Base-by-base conservation (phyloP, 2,329 filamentous ascomycete species). In the Elsinoe australis region DNA sequence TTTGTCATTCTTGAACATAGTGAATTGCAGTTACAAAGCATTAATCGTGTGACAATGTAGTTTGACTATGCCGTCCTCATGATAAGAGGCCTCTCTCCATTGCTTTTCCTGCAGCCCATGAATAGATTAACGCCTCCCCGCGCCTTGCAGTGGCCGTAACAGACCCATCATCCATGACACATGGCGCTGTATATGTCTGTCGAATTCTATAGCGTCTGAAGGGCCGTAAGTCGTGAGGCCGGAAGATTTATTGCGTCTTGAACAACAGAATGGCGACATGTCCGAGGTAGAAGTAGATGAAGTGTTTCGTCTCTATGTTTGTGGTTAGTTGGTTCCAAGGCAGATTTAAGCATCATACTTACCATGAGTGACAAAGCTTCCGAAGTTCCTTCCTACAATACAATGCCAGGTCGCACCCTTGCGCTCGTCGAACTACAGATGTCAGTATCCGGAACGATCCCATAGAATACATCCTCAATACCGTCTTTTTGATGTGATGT, bases 361-460 rank as follows among this genome's bases (percentile, higher is more conserved):
- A 95, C 89, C 89, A 64, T 98, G 92, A 32, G 92, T 98, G 45
- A 98, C 92, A 60, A 96, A 98, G 71, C 90, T 96, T 59, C 92
- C 92, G 71, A 98, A 98, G 76, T 98, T 96, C 58, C 92, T 80
- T 54, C 92, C 92, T 26, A 98, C 92, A 58, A 98, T 95, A 71
- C 92, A 98, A 71, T 98, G 92, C 92, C 90, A 98, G 66, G 92
- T 98, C 54, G 90, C 89, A 28, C 92, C 92, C 73, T 95, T 95
- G 65, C 89, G 84, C 62, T 87, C 85, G 67, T 98, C 92, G 62
- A 98, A 96, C 90, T 96, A 61, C 47, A n/a, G 8, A n/a, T 7
- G 39, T 57, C 41, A 55, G 51, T 21, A 17, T 7, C 5, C 22
- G 5, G 5, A 14, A 14, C 39, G 8, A 47, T 32, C n/a, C n/a